Evolutionary conservation across 371 early-diverging fungal genomes (phyloP).

Genomic region (Blakeslea trispora): DNA sequence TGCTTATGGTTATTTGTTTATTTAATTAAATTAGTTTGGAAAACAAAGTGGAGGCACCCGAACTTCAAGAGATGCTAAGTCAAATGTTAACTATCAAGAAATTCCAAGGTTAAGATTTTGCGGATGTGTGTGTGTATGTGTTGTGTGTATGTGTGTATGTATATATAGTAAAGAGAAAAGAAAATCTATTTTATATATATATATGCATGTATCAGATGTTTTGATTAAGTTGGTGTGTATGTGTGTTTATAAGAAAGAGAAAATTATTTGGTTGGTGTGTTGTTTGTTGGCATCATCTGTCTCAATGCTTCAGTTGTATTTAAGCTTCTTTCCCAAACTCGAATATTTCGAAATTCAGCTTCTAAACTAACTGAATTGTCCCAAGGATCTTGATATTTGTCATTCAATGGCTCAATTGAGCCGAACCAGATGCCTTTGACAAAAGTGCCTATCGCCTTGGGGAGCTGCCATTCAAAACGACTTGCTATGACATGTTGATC

Average conservation of each 20-base stretch:
- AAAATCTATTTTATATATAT: too few species aligned
- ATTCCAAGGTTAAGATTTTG: slow-evolving; percentile 59
- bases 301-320: slow-evolving; percentile 9
- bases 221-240: slow-evolving; percentile 1
- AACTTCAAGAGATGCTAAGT: slow-evolving; percentile 69
- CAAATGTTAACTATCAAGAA: slow-evolving; percentile 78
- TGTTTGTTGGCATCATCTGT: background rate
- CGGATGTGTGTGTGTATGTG: background rate
- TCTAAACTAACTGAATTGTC: slow-evolving; percentile 37
- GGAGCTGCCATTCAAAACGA: slow-evolving; percentile 28
- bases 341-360: slow-evolving; percentile 36
- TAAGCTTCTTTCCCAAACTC: slow-evolving; percentile 40
- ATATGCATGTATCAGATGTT: slow-evolving; percentile 15
- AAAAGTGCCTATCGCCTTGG: slow-evolving; percentile 18
- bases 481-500: slow-evolving; percentile 43
- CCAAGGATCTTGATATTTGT: slow-evolving; percentile 48
- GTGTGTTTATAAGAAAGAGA: background rate
- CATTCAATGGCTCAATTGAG: slow-evolving; percentile 42
- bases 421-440: slow-evolving; percentile 53
- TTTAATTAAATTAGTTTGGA: slow-evolving; percentile 18
- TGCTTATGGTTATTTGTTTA: background rate
- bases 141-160: background rate
- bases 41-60: slow-evolving; percentile 24
- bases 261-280: background rate
- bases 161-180: slow-evolving; percentile 8